Percentiles rank a stretch among this genome's conserved stretches.
Evolutionary conservation across 1,284 basidiomycete species (phyloP).

Genomic region (Trichosporon sp.): DNA sequence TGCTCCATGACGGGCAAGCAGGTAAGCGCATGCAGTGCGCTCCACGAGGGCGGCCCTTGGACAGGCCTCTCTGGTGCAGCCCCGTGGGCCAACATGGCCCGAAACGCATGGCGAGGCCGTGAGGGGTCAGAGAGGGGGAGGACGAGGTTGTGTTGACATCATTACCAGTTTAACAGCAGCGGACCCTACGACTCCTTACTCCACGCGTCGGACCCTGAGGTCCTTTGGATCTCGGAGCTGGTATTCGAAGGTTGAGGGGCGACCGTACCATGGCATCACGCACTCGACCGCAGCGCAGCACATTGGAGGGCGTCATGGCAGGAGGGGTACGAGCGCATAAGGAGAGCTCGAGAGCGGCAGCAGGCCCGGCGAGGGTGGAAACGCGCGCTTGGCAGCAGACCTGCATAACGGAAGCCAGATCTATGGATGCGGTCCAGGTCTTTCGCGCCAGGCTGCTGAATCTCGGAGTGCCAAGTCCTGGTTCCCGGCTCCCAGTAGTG

Average conservation of each 20-base stretch:
- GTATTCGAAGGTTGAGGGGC: not conserved
- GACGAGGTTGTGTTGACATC: not conserved
- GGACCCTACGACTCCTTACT: not conserved
- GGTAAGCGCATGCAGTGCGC: no score
- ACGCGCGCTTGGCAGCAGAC: not conserved
- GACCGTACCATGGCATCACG: not conserved
- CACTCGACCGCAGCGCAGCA: not conserved
- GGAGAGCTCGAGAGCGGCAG: not conserved
- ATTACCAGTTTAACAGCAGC: not conserved
- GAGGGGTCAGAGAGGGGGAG: not conserved
- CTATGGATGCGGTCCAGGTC: no score
- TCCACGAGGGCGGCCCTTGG: no score
- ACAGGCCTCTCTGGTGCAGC: no score
- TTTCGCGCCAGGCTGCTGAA: no score
- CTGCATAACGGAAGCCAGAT: no score
- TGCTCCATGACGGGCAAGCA: no score
- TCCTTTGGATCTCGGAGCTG: constrained; percentile 5
- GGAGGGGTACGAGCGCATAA: not conserved
- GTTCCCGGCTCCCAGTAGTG: no score
- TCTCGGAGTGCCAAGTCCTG: no score
- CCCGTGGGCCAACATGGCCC: not conserved
- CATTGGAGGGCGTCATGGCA: not conserved
- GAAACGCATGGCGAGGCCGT: not conserved
- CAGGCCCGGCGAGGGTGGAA: no score
- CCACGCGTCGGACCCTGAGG: not conserved